Evolutionary conservation across 1,139 yeast genomes (phyloP), one percentile per base, ranked within the genome.

Genomic region (Taphrina sp.): DNA sequence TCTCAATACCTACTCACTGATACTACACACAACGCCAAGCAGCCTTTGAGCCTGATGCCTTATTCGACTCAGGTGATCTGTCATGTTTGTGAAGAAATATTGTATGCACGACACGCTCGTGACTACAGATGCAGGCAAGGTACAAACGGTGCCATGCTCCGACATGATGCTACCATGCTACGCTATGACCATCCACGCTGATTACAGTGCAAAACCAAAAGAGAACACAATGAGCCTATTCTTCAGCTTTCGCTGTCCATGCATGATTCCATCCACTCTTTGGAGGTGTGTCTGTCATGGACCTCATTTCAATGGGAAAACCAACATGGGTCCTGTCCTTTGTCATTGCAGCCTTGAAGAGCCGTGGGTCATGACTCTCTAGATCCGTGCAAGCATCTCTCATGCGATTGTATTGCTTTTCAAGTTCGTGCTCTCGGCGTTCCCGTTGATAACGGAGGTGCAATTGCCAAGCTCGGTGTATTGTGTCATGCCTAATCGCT

Each of bases 201-300:
- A n/a, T n/a, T n/a, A n/a, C n/a, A n/a, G n/a, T n/a, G n/a, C n/a
- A n/a, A n/a, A n/a, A n/a, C n/a, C n/a, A n/a, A n/a, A n/a, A n/a
- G n/a, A n/a, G n/a, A n/a, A n/a, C n/a, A n/a, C n/a, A n/a, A n/a
- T n/a, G n/a, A n/a, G n/a, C n/a, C n/a, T 17, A 34, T 34, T 10
- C 19, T 7, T 34, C 37, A 12, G 37, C 16, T 17, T 43, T 43
- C 16, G 37, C 47, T 5, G 24, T 63, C 76, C 76, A 86, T 63
- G 83, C 81, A 66, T 80, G 79, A 58, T 82, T 80, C 96, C 97
- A 90, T 26, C 87, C 76, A 61, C 79, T 77, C 65, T 80, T 81
- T 37, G 97, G 85, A n/a, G 98, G 98, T 61, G 75, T 87, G 57
- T 89, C 95, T 1, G 95, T 85, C 31, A 98, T 97, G 3, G 86